Percentiles rank a stretch among this genome's conserved stretches.
These are phyloP conservation scores for Monascus purpureus DNA, from an alignment of 495 filamentous ascomycete species.

Conservation along the genomic window DNA sequence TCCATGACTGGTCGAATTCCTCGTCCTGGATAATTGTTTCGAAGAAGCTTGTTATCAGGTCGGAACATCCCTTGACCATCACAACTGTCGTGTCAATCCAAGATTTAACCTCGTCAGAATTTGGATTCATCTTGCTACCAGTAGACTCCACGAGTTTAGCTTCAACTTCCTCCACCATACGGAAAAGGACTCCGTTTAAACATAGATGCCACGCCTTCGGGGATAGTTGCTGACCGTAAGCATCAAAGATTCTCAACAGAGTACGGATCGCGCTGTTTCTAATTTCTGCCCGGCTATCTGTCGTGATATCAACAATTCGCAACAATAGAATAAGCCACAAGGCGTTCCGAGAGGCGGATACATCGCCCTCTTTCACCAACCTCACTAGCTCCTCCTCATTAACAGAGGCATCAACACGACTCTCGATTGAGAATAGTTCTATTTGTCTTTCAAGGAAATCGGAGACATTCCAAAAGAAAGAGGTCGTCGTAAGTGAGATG, in stretches of 20 bases:
- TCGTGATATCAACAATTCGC: conserved; percentile 61
- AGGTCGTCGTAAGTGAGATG: conserved; percentile 84
- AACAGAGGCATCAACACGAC: conserved; percentile 21
- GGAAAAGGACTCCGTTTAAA: conserved; percentile 64
- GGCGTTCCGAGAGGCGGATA: conserved; percentile 34
- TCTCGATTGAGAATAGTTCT: conserved; percentile 30
- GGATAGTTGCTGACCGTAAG: conserved; percentile 67
- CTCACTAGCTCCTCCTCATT: conserved; percentile 24
- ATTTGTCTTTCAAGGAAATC: conserved; percentile 56
- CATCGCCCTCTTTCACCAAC: conserved; percentile 21
- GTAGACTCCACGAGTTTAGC: conserved; percentile 9
- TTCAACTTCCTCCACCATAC: conserved; percentile 44
- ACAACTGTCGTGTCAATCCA: conserved; percentile 72
- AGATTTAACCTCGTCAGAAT: conserved; percentile 25
- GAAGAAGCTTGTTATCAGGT: conserved; percentile 54
- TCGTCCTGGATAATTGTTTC: conserved; percentile 41
- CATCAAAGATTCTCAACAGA: conserved; percentile 80
- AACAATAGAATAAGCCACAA: conserved; percentile 79
- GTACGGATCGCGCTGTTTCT: conserved; percentile 88
- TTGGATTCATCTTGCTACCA: conserved; percentile 9
- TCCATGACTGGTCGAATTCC: conserved; percentile 50
- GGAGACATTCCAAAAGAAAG: conserved; percentile 89
- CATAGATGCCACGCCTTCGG: conserved; percentile 74
- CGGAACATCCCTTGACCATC: conserved; percentile 54
- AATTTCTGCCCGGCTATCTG: conserved; percentile 68